phyloP scores from a whole-genome alignment of 2,329 filamentous ascomycete species.

The Talaromyces marneffei region DNA sequence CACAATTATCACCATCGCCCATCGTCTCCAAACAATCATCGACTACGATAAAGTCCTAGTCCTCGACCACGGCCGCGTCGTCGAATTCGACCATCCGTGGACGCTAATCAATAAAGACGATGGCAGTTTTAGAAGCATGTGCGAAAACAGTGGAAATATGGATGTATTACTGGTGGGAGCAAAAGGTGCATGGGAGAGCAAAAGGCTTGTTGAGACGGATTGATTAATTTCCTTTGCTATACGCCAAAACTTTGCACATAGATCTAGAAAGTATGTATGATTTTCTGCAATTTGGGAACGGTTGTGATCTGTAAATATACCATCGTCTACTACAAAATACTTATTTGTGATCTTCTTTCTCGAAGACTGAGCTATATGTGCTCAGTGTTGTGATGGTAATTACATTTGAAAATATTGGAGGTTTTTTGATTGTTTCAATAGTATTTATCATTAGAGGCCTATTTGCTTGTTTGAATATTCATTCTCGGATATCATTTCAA shows the following conservation, averaged over 20 bases:
- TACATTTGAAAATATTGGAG: neutral
- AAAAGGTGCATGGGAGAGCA: constrained; percentile 44
- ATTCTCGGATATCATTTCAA: neutral
- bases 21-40: constrained; percentile 91
- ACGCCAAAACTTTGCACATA: neutral
- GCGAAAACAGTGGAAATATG: constrained; percentile 61
- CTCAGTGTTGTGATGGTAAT: neutral
- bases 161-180: constrained; percentile 53
- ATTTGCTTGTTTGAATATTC: neutral
- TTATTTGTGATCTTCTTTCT: neutral
- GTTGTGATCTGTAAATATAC: neutral
- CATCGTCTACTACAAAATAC: neutral
- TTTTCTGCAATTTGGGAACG: neutral
- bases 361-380: neutral
- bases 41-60: constrained; percentile 98
- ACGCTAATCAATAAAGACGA: constrained; percentile 67
- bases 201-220: constrained; percentile 28
- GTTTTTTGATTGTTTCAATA: neutral
- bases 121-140: constrained; percentile 63
- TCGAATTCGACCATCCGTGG: constrained; percentile 88
- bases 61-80: constrained; percentile 77
- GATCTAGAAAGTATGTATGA: neutral
- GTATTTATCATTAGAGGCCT: neutral
- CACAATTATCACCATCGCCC: constrained; percentile 94
- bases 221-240: neutral